These are phyloP conservation scores for Candida buenavistaensis DNA, from an alignment of 1,139 yeast species.

Conservation along the genomic window DNA sequence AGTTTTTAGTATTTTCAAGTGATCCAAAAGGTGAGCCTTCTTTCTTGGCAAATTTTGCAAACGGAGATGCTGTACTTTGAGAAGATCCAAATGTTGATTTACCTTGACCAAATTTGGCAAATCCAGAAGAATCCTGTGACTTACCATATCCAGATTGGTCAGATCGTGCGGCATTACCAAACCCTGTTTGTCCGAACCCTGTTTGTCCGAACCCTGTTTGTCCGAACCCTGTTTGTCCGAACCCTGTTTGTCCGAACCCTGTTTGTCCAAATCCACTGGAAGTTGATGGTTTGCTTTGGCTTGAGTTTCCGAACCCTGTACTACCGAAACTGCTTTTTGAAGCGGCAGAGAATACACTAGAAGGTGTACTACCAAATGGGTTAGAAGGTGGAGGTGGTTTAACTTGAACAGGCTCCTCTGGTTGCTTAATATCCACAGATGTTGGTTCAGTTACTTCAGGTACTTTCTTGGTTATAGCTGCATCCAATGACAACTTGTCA, in stretches of 20 bases:
- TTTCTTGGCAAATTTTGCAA: not conserved
- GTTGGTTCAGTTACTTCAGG: slow-evolving; percentile 3
- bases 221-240: too few relatives aligned
- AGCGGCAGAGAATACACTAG: slow-evolving; percentile 11
- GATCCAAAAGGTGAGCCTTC: slow-evolving; percentile 5
- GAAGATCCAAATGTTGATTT: slow-evolving; percentile 8
- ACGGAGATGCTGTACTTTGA: too few relatives aligned
- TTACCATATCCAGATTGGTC: not conserved
- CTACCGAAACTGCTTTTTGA: slow-evolving; percentile 17
- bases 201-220: too few relatives aligned
- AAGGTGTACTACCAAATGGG: slow-evolving; percentile 16
- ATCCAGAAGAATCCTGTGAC: not conserved
- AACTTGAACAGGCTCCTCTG: not conserved
- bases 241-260: slow-evolving; percentile 11
- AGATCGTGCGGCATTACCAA: not conserved
- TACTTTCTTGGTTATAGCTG: not conserved
- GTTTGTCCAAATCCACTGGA: too few relatives aligned
- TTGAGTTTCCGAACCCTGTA: slow-evolving; percentile 15
- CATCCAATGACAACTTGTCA: slow-evolving; percentile 21
- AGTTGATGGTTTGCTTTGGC: slow-evolving; percentile 1
- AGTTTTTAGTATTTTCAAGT: not conserved
- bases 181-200: not conserved
- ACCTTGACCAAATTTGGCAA: too few relatives aligned
- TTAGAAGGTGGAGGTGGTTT: slow-evolving; percentile 5
- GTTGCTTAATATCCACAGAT: not conserved